These are phyloP conservation scores for Boletus sp. DNA, from an alignment of 1,284 basidiomycete genomes.

Conservation along the genomic window DNA sequence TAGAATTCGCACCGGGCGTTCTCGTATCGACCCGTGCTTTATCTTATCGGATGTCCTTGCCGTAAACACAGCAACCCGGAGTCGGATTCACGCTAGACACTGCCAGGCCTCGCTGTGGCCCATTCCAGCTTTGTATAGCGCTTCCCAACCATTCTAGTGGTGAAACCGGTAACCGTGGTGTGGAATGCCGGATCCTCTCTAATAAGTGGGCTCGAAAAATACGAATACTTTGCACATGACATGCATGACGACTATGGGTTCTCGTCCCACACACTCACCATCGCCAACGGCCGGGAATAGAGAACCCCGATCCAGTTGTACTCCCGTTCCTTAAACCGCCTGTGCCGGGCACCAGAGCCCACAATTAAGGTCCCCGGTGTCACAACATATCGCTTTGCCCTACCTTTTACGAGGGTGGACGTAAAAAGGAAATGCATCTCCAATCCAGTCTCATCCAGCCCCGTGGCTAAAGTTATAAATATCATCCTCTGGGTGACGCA, in stretches of 20 bases:
- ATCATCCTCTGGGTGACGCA: neutral
- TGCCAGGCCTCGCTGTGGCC: too few relatives aligned
- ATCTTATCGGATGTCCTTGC: neutral
- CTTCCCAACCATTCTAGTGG: neutral
- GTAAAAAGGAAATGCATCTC: too few relatives aligned
- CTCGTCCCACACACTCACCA: too few relatives aligned
- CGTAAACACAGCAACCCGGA: slow-evolving; percentile 1
- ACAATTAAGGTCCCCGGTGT: neutral
- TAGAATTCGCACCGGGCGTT: too few relatives aligned
- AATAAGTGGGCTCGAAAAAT: neutral
- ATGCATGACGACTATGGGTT: too few relatives aligned
- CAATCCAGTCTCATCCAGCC: too few relatives aligned
- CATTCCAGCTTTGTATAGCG: neutral
- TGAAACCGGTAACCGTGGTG: too few relatives aligned
- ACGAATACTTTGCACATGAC: neutral
- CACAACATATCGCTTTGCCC: neutral
- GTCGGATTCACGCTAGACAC: neutral
- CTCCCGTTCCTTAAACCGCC: too few relatives aligned
- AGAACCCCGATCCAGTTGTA: neutral
- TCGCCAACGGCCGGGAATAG: too few relatives aligned
- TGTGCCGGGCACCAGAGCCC: neutral
- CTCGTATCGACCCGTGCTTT: neutral
- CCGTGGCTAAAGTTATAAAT: neutral
- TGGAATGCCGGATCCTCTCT: too few relatives aligned
- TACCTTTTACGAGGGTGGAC: neutral